Evolutionary conservation across 306 rosid genomes (phyloP).

Genomic region (Lathyrus tuberosus): DNA sequence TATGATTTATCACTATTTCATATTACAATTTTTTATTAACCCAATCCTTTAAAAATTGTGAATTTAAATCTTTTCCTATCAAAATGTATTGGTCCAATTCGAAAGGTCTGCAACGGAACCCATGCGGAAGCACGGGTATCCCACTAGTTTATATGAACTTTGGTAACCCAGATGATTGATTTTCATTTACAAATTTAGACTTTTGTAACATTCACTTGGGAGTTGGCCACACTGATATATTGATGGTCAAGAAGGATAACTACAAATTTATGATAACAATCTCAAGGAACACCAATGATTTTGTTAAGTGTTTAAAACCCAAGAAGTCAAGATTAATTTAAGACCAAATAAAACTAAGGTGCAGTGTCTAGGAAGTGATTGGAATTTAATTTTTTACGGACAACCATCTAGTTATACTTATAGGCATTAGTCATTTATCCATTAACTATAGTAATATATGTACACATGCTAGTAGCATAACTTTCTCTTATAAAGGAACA

Average conservation of each 20-base stretch:
- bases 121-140: too few relatives aligned
- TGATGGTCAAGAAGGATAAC: not conserved
- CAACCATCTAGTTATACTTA: not conserved
- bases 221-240: constrained; percentile 23
- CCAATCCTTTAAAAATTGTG: too few relatives aligned
- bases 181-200: constrained; percentile 24
- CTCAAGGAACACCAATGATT: constrained; percentile 9
- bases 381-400: not conserved
- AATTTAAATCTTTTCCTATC: too few relatives aligned
- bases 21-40: too few relatives aligned
- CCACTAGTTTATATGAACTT: constrained; percentile 39
- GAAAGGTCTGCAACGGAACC: too few relatives aligned
- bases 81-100: too few relatives aligned
- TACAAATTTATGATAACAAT: constrained; percentile 6
- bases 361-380: not conserved
- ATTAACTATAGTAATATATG: not conserved
- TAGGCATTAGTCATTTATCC: not conserved
- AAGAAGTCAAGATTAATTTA: constrained; percentile 19
- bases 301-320: constrained; percentile 7
- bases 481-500: too few relatives aligned
- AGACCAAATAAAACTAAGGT: constrained; percentile 24
- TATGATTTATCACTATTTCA: too few relatives aligned
- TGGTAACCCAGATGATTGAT: constrained; percentile 13
- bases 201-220: constrained; percentile 27
- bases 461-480: not conserved